A percentile compares a stretch with the other conserved stretches of the same genome.
These are phyloP conservation scores for Aegilops tauschii DNA, from an alignment of 176 grass and related monocot species.

Conservation along the genomic window DNA sequence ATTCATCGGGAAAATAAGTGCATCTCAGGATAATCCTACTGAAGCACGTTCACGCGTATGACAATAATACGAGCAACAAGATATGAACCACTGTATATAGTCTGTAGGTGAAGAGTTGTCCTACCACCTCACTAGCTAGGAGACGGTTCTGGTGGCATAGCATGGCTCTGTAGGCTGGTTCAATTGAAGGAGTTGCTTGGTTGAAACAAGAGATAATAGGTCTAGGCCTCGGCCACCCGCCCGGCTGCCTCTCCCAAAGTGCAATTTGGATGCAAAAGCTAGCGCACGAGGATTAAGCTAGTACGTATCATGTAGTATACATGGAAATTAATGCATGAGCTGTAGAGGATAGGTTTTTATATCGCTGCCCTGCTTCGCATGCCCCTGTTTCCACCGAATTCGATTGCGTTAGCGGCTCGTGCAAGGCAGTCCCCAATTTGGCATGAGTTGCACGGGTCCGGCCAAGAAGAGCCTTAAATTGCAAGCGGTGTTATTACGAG, in stretches of 20 bases:
- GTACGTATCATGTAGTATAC: not conserved
- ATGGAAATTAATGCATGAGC: not conserved
- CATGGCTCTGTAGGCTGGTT: not conserved
- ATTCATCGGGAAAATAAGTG: not conserved
- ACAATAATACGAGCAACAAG: no score
- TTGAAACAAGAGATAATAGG: not conserved
- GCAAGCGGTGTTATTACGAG: not conserved
- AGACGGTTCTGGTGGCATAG: not conserved
- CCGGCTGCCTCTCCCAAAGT: constrained; percentile 9
- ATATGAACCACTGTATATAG: no score
- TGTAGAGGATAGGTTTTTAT: not conserved
- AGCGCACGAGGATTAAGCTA: not conserved
- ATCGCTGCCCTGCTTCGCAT: constrained; percentile 13
- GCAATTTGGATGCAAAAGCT: not conserved
- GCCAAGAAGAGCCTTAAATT: not conserved
- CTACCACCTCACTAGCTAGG: not conserved
- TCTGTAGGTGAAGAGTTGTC: not conserved
- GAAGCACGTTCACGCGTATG: not conserved
- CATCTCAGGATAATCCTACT: not conserved
- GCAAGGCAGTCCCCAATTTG: not conserved
- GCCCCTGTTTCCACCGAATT: not conserved
- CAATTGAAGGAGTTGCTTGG: not conserved
- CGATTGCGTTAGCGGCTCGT: not conserved
- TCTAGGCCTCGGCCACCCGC: not conserved
- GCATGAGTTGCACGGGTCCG: constrained; percentile 2